phyloP scores from a whole-genome alignment of 306 rosid species.

The Hippophae gyantsensis region DNA sequence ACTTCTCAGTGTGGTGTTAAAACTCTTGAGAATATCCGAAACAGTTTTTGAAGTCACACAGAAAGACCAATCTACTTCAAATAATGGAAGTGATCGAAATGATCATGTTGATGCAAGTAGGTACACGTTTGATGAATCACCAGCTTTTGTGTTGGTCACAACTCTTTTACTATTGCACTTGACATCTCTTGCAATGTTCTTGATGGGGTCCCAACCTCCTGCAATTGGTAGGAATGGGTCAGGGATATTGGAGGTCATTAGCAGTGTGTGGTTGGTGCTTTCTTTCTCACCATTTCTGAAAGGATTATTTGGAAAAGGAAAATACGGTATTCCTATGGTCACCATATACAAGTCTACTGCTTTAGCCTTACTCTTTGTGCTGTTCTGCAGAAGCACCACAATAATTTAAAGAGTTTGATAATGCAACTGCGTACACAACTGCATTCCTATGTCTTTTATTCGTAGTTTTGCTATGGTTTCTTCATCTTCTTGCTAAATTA shows the following conservation, averaged over 20 bases:
- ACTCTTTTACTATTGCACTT: slow-evolving; percentile 48
- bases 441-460: background rate
- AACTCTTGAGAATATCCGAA: slow-evolving; percentile 35
- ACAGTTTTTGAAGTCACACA: slow-evolving; percentile 45
- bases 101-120: slow-evolving; percentile 11
- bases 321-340: slow-evolving; percentile 46
- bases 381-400: slow-evolving; percentile 17
- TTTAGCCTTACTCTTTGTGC: slow-evolving; percentile 33
- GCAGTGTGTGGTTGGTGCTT: slow-evolving; percentile 33
- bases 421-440: background rate
- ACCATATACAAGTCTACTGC: slow-evolving; percentile 33
- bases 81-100: background rate
- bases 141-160: slow-evolving; percentile 45
- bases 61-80: slow-evolving; percentile 28
- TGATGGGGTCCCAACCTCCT: slow-evolving; percentile 17
- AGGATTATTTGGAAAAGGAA: slow-evolving; percentile 49
- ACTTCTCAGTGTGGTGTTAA: slow-evolving; percentile 23
- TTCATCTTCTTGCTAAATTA: too few relatives aligned
- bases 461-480: background rate
- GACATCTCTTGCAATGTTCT: slow-evolving; percentile 21
- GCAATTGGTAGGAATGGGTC: slow-evolving; percentile 12
- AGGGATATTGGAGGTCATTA: slow-evolving; percentile 38
- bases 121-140: slow-evolving; percentile 44
- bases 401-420: background rate
- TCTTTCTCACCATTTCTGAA: slow-evolving; percentile 48